A percentile compares a stretch with the other conserved stretches of the same genome.
Evolutionary conservation across 176 grass and related monocot genomes (phyloP).

Genomic region (Oropetium thomaeum): DNA sequence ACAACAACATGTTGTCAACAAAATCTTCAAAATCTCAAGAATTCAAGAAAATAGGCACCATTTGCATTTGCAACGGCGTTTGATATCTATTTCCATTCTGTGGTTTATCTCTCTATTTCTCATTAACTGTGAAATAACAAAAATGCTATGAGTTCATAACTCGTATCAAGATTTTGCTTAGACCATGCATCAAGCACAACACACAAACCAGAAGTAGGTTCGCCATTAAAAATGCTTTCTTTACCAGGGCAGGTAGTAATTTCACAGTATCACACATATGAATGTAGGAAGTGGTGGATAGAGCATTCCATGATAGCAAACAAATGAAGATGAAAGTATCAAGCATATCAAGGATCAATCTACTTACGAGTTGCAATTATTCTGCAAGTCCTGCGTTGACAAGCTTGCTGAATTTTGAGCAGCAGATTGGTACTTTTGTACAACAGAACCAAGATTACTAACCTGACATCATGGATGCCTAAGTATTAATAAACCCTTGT

Average conservation of each 20-base stretch:
- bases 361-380: conserved; percentile 96
- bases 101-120: not conserved
- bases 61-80: not conserved
- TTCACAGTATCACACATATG: conserved; percentile 10
- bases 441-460: conserved; percentile 74
- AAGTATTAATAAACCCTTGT: conserved; percentile 23
- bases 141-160: not conserved
- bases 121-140: not conserved
- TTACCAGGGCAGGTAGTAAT: not conserved
- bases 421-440: conserved; percentile 81
- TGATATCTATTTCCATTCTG: not conserved
- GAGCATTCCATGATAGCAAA: conserved; percentile 24
- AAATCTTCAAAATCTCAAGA: not conserved
- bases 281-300: conserved; percentile 2
- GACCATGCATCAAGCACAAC: not conserved
- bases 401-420: conserved; percentile 73
- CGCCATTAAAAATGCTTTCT: conserved; percentile 9
- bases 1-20: not conserved
- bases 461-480: conserved; percentile 49
- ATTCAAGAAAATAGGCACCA: not conserved
- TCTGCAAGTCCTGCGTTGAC: conserved; percentile 88
- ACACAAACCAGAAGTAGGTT: not conserved
- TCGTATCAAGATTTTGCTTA: not conserved
- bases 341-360: not conserved
- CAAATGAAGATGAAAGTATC: conserved; percentile 15